These are phyloP conservation scores for Penicillium sumatraense DNA, from an alignment of 2,329 filamentous ascomycete species.

Conservation along the genomic window DNA sequence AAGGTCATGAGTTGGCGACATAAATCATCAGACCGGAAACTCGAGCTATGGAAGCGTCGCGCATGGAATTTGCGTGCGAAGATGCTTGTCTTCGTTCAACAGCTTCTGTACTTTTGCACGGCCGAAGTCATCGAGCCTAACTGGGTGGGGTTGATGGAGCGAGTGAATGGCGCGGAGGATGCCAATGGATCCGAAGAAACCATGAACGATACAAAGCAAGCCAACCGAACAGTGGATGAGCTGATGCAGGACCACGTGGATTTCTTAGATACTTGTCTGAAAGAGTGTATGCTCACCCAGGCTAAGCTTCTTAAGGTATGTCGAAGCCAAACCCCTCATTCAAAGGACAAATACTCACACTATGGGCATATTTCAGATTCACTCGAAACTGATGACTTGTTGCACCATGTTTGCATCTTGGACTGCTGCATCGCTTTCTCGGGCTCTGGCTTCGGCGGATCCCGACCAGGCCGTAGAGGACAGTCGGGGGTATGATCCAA, in stretches of 20 bases:
- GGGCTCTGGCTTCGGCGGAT: slow-evolving; percentile 82
- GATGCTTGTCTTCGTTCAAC: slow-evolving; percentile 97
- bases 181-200: slow-evolving; percentile 44
- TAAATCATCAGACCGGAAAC: slow-evolving; percentile 69
- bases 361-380: slow-evolving; percentile 66
- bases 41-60: slow-evolving; percentile 91
- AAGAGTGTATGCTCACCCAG: slow-evolving; percentile 99
- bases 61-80: slow-evolving; percentile 90
- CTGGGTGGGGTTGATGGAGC: slow-evolving; percentile 92
- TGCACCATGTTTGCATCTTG: slow-evolving; percentile 94
- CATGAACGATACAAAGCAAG: slow-evolving; percentile 49
- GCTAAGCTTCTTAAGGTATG: slow-evolving; percentile 86
- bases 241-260: slow-evolving; percentile 99
- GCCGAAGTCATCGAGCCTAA: slow-evolving; percentile 97
- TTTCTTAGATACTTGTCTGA: slow-evolving; percentile 95
- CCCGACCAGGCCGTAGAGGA: slow-evolving; percentile 65
- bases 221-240: slow-evolving; percentile 88
- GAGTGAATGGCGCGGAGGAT: slow-evolving; percentile 65
- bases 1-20: slow-evolving; percentile 82
- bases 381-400: slow-evolving; percentile 95
- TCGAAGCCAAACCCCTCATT: slow-evolving; percentile 7
- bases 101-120: slow-evolving; percentile 95
- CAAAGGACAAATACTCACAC: slow-evolving; percentile 11
- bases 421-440: slow-evolving; percentile 76
- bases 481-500: slow-evolving; percentile 58